Percentiles rank a stretch among this genome's conserved stretches.
Evolutionary conservation across 2,329 filamentous ascomycete genomes (phyloP).

Genomic region (Xylariaceae sp.): DNA sequence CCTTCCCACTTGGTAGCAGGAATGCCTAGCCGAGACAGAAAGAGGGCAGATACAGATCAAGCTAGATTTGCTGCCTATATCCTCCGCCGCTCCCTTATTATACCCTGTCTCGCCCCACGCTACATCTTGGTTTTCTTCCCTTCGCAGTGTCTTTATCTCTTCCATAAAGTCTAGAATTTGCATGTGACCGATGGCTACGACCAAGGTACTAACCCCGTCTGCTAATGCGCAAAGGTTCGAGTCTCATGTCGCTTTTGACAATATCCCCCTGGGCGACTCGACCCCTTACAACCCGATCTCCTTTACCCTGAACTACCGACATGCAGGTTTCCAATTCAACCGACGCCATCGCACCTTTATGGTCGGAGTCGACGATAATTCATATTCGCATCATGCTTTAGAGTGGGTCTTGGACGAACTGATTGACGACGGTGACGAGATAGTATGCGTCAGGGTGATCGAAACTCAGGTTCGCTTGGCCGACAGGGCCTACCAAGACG

Average conservation of each 20-base stretch:
- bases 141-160: not conserved
- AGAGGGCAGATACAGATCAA: not conserved
- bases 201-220: slow-evolving; percentile 32
- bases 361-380: slow-evolving; percentile 84
- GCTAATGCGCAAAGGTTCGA: slow-evolving; percentile 47
- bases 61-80: not conserved
- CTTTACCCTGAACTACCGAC: slow-evolving; percentile 77
- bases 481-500: slow-evolving; percentile 66
- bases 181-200: slow-evolving; percentile 30
- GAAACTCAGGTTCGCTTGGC: slow-evolving; percentile 71
- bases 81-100: not conserved
- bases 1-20: not conserved
- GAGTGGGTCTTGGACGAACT: slow-evolving; percentile 90
- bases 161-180: not conserved
- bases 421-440: slow-evolving; percentile 88
- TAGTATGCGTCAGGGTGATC: slow-evolving; percentile 82
- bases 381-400: slow-evolving; percentile 86
- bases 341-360: slow-evolving; percentile 83
- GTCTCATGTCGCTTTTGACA: slow-evolving; percentile 57
- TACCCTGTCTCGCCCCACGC: not conserved
- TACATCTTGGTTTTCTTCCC: not conserved
- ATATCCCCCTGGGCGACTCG: slow-evolving; percentile 51
- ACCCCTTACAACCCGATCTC: slow-evolving; percentile 59
- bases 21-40: not conserved
- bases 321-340: slow-evolving; percentile 77